These are phyloP conservation scores for Plasmodium malariae DNA, from an alignment of 169 alveolate species.

Conservation along the genomic window DNA sequence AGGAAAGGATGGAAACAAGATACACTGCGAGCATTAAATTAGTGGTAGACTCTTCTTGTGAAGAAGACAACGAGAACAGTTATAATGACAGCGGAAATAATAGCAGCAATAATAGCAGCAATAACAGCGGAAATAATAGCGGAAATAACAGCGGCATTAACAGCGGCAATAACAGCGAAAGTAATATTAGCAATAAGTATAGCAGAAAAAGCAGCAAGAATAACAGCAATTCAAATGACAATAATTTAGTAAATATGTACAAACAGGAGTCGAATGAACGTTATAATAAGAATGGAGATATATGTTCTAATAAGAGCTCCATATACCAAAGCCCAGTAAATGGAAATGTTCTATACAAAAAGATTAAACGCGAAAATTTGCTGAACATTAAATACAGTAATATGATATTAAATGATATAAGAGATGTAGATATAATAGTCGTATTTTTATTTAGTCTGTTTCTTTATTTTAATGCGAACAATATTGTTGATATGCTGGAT, in stretches of 20 bases:
- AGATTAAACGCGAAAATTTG: slow-evolving; percentile 24
- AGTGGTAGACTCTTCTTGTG: neutral
- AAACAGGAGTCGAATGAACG: slow-evolving; percentile 8
- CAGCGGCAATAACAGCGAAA: neutral
- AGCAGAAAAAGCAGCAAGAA: neutral
- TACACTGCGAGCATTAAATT: neutral
- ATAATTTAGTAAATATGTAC: neutral
- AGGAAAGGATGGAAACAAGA: neutral
- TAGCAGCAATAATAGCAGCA: neutral
- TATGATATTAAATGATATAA: slow-evolving; percentile 65
- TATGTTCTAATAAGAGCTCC: neutral
- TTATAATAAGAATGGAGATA: neutral
- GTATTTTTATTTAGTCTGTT: slow-evolving; percentile 62
- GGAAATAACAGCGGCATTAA: neutral
- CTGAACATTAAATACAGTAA: slow-evolving; percentile 55
- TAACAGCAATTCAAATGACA: neutral
- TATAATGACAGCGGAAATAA: neutral
- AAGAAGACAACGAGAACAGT: neutral
- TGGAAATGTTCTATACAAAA: slow-evolving; percentile 24
- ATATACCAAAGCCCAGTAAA: slow-evolving; percentile 7
- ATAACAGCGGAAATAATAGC: neutral
- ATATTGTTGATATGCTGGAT: slow-evolving; percentile 74
- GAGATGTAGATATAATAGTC: slow-evolving; percentile 67
- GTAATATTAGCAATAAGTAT: neutral
- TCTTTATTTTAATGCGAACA: slow-evolving; percentile 74